A percentile compares a stretch with the other conserved stretches of the same genome.
Evolutionary conservation across 2,329 filamentous ascomycete species (phyloP).

Genomic region (Aspergillus sclerotialis): DNA sequence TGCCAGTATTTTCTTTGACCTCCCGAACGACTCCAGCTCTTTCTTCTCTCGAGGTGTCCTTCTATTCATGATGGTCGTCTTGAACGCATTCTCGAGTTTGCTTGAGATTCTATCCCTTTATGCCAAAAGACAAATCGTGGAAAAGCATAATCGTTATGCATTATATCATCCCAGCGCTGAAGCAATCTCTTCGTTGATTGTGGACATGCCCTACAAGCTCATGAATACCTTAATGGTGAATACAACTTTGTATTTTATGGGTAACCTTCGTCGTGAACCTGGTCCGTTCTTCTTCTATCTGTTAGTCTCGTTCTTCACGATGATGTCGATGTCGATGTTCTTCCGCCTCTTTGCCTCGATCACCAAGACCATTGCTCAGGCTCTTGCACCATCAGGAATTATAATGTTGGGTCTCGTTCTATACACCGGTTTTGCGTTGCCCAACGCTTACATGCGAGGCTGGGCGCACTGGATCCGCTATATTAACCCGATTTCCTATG

Average conservation of each 20-base stretch:
- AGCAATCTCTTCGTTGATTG: conserved; percentile 6
- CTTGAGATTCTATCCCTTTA: conserved; percentile 51
- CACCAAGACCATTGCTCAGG: conserved; percentile 56
- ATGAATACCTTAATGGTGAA: conserved; percentile 69
- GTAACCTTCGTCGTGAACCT: conserved; percentile 64
- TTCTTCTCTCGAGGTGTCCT: conserved; percentile 71
- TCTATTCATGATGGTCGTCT: conserved; percentile 75
- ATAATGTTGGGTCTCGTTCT: conserved; percentile 35
- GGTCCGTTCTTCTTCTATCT: conserved; percentile 79
- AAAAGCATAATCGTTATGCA: conserved; percentile 14
- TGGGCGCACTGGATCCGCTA: conserved; percentile 80
- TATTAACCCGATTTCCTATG: conserved; percentile 68
- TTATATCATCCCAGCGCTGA: conserved; percentile 13
- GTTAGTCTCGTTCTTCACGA: conserved; percentile 64
- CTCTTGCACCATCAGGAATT: conserved; percentile 46
- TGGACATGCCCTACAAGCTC: conserved; percentile 64
- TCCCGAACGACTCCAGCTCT: conserved; percentile 55
- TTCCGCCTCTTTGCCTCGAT: conserved; percentile 70
- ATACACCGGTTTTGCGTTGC: conserved; percentile 38
- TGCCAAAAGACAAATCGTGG: conserved; percentile 10
- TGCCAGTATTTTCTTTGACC: conserved; percentile 70
- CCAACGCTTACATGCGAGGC: conserved; percentile 54
- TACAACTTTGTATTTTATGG: conserved; percentile 74
- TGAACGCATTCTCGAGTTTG: conserved; percentile 72
- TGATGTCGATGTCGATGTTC: conserved; percentile 71